phyloP scores from a whole-genome alignment of 108 stramenopile species.

The Skeletonema tropicum region DNA sequence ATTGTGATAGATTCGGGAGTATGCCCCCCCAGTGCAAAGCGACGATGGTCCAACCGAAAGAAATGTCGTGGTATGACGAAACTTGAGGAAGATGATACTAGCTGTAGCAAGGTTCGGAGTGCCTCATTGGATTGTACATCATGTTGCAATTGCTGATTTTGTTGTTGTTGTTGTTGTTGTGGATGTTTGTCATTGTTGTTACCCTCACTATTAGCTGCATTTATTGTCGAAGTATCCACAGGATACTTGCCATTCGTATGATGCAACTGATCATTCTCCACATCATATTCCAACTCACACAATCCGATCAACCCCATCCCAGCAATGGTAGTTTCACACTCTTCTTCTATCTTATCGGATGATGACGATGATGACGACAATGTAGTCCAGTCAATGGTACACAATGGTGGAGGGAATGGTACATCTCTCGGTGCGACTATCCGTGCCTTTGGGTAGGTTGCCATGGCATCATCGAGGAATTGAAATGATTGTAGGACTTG shows the following conservation, averaged over 20 bases:
- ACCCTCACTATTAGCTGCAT: neutral
- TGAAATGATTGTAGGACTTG: constrained; percentile 42
- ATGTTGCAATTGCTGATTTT: neutral
- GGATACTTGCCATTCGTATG: neutral
- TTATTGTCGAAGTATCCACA: constrained; percentile 1
- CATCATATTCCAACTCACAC: constrained; percentile 32
- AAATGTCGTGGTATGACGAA: constrained; percentile 38
- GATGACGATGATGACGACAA: neutral
- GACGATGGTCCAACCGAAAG: constrained; percentile 20
- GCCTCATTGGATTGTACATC: constrained; percentile 17
- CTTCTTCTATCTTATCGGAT: constrained; percentile 13
- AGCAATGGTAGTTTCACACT: constrained; percentile 43
- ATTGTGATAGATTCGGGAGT: constrained; percentile 15
- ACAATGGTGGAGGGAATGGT: constrained; percentile 56
- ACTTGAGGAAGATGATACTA: constrained; percentile 9
- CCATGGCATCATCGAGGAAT: constrained; percentile 56
- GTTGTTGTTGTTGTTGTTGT: neutral
- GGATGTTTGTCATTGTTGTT: neutral
- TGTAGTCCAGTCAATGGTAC: constrained; percentile 56
- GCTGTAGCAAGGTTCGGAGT: constrained; percentile 9
- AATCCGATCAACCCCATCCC: constrained; percentile 34
- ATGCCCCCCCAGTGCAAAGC: constrained; percentile 28
- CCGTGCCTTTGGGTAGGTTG: constrained; percentile 38
- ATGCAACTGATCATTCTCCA: neutral
- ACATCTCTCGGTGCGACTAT: constrained; percentile 35